Evolutionary conservation across 1,139 yeast species (phyloP), one percentile per base, ranked within the genome.

Genomic region (Geotrichum carabidarum): DNA sequence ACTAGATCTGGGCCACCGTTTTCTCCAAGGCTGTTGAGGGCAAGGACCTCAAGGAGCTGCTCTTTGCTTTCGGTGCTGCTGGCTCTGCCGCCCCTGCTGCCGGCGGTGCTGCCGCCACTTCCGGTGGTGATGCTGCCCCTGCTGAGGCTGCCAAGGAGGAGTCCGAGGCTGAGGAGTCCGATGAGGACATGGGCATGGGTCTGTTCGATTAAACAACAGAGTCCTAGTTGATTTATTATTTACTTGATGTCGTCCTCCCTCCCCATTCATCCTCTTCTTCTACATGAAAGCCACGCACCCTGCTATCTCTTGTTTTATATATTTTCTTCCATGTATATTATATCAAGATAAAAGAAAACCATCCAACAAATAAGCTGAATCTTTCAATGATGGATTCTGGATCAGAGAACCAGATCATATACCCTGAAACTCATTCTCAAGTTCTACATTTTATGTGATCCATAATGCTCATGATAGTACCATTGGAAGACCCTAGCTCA

Each of bases 1-100:
- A 34, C 62, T 64, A 77, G 78, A 81, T 88, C 80, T 91, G 98
- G 97, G 87, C 96, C 72, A 90, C 87, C 71, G 83, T 87, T 71
- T 93, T 80, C 81, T 94, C 98, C 72, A 86, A 88, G 82, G 98
- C 98, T 74, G 83, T 93, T 72, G 95, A 86, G 78, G 97, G 97
- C 76, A 87, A 88, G 82, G 83, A 91, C 83, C 79, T 93, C 76
- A 91, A 91, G 84, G 91, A 87, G 72, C 80, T 89, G 74, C 81
- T 88, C 74, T 81, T 83, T 78, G 84, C 87, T 73, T 81, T 88
- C 78, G 83, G 88, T 71, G 76, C 81, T 64, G 83, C 81, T 68
- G 81, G 84, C 68, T 78, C 86, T 65, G 22, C 49, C 18, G 88
- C 94, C 71, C 77, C 84, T 61, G 79, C 81, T 63, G 76, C 80